Conservation (phyloP, 768 basidiomycete genomes). For the Mrakia frigida region DNA sequence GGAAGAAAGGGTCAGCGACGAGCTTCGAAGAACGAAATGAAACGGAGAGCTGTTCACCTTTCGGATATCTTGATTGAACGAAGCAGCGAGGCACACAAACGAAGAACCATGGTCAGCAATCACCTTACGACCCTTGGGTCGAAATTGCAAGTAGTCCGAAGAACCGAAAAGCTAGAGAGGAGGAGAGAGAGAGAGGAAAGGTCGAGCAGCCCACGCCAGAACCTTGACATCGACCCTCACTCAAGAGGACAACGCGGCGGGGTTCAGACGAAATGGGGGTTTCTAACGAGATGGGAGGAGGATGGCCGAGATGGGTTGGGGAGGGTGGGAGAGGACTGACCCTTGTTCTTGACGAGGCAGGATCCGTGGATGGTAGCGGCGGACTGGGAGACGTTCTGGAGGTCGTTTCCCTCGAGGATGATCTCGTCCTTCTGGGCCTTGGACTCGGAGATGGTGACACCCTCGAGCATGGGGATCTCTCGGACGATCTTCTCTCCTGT, state of each 20-base stretch:
- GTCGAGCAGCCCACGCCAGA: constrained; percentile 4
- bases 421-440: constrained; percentile 91
- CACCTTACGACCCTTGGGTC: too few species aligned
- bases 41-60: too few species aligned
- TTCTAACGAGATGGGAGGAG: neutral
- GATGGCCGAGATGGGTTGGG: neutral
- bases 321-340: constrained; percentile 10
- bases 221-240: constrained; percentile 4
- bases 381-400: constrained; percentile 96
- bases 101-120: too few species aligned
- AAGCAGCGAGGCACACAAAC: too few species aligned
- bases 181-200: neutral
- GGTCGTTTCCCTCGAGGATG: constrained; percentile 88
- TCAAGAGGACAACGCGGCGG: neutral
- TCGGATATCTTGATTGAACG: too few species aligned
- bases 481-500: constrained; percentile 68
- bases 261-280: neutral
- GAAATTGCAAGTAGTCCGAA: too few species aligned
- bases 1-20: too few species aligned
- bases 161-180: too few species aligned
- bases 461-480: constrained; percentile 83
- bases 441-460: constrained; percentile 77
- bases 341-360: constrained; percentile 98
- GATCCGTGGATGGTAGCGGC: constrained; percentile 96
- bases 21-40: too few species aligned